Evolutionary conservation across 805 yeast species (phyloP).

Genomic region (Starmerella etchellsii): DNA sequence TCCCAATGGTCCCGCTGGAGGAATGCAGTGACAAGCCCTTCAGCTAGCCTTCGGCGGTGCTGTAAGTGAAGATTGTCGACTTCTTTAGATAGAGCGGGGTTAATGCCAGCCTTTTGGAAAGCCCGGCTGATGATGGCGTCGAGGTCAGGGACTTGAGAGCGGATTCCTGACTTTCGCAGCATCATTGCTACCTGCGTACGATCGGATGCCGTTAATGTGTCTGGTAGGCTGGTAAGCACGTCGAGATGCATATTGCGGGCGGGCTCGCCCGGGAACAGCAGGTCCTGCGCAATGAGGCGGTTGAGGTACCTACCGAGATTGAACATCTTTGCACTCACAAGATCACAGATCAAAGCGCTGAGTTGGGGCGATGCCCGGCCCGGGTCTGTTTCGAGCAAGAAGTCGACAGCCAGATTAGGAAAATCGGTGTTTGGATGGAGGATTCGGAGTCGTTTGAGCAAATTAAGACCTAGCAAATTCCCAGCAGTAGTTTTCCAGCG

Average conservation of each 20-base stretch:
- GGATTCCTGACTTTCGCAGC: constrained; percentile 5
- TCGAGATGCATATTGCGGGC: constrained; percentile 30
- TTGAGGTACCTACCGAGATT: constrained; percentile 58
- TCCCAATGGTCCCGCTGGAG: neutral
- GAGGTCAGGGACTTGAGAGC: neutral
- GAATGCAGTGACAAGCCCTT: constrained; percentile 1
- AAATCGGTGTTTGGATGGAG: neutral
- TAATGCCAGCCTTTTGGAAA: neutral
- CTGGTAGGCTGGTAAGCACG: constrained; percentile 34
- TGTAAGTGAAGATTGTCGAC: neutral
- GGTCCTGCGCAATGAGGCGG: constrained; percentile 73
- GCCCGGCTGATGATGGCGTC: neutral
- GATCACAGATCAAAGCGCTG: constrained; percentile 38
- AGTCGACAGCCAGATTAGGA: constrained; percentile 5
- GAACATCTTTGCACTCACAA: constrained; percentile 38
- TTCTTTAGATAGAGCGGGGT: neutral
- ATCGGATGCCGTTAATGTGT: constrained; percentile 11
- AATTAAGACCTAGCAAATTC: constrained; percentile 12
- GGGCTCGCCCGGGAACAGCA: constrained; percentile 48
- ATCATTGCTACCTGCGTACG: constrained; percentile 17
- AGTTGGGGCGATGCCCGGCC: constrained; percentile 5
- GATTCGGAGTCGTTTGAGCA: constrained; percentile 12
- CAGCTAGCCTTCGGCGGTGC: constrained; percentile 5
- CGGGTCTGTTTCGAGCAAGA: constrained; percentile 17
- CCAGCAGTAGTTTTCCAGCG: constrained; percentile 9